A percentile compares a stretch with the other conserved stretches of the same genome.
Conservation (phyloP, 139 green algal species). For the Haematococcus sp. region DNA sequence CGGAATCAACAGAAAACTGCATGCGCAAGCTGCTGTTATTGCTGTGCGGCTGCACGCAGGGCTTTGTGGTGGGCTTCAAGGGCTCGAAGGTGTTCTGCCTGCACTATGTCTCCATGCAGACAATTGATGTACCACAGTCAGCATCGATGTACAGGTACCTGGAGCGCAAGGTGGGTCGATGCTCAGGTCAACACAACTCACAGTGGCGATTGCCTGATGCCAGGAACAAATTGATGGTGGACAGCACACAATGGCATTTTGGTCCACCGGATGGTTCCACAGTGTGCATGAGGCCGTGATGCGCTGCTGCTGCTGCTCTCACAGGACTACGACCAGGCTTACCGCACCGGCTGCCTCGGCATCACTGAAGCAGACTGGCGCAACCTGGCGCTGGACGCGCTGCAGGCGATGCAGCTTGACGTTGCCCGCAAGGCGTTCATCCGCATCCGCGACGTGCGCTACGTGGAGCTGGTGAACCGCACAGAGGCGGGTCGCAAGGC, state of each 20-base stretch:
- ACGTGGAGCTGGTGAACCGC: conserved; percentile 64
- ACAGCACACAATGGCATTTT: background rate
- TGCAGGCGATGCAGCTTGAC: conserved; percentile 62
- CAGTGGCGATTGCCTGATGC: too few species aligned
- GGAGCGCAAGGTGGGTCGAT: conserved; percentile 24
- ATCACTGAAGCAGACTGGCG: conserved; percentile 80
- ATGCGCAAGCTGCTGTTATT: too few species aligned
- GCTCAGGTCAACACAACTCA: too few species aligned
- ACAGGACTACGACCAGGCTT: conserved; percentile 57
- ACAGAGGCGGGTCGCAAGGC: conserved; percentile 47
- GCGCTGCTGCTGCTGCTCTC: background rate
- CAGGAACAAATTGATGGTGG: background rate
- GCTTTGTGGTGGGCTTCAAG: conserved; percentile 74
- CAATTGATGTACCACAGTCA: conserved; percentile 76
- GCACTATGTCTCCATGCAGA: conserved; percentile 74
- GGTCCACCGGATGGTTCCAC: background rate
- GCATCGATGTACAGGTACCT: conserved; percentile 60
- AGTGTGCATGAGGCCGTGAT: too few species aligned
- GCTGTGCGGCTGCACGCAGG: conserved; percentile 4
- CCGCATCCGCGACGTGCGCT: conserved; percentile 66
- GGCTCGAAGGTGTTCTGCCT: conserved; percentile 82
- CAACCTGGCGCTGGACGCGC: conserved; percentile 59
- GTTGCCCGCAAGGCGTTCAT: conserved; percentile 76
- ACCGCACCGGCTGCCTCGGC: conserved; percentile 73
- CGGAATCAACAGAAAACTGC: too few species aligned